Evolutionary conservation across 768 basidiomycete genomes (phyloP).

Genomic region (Cystofilobasidium ferigula): DNA sequence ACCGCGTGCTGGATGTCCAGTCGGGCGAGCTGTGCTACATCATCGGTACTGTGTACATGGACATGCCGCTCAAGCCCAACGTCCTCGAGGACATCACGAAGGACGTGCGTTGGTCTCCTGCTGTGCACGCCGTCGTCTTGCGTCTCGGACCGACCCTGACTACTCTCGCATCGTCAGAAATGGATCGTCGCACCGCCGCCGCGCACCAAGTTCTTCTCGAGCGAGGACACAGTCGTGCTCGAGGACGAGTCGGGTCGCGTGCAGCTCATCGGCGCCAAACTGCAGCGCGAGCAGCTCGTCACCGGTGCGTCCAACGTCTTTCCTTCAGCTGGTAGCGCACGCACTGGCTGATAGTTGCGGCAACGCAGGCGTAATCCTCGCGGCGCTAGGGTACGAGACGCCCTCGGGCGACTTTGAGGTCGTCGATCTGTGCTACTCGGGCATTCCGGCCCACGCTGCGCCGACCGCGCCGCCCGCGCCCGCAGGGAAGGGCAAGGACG

Average conservation of each 20-base stretch:
- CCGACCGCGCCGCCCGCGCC: constrained; percentile 18
- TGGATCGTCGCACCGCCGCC: constrained; percentile 77
- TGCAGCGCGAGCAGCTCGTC: constrained; percentile 54
- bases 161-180: constrained; percentile 49
- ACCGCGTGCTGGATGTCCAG: constrained; percentile 73
- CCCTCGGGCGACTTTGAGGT: constrained; percentile 85
- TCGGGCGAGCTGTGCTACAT: constrained; percentile 79
- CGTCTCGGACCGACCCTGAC: too few species aligned
- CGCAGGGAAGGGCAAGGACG: constrained; percentile 30
- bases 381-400: constrained; percentile 82
- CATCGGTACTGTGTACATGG: constrained; percentile 92
- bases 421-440: constrained; percentile 73
- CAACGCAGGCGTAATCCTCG: constrained; percentile 60
- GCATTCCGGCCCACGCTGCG: constrained; percentile 56
- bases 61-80: constrained; percentile 97
- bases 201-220: constrained; percentile 59
- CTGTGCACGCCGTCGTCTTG: not conserved
- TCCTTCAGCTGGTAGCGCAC: too few species aligned
- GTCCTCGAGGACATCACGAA: constrained; percentile 89
- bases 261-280: constrained; percentile 62
- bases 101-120: constrained; percentile 53
- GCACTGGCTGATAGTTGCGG: too few species aligned
- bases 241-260: constrained; percentile 96
- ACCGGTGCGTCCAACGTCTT: constrained; percentile 46
- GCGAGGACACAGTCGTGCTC: constrained; percentile 69